Base-by-base conservation (phyloP, 345 rosid species). In the Sisymbrium altissimum region DNA sequence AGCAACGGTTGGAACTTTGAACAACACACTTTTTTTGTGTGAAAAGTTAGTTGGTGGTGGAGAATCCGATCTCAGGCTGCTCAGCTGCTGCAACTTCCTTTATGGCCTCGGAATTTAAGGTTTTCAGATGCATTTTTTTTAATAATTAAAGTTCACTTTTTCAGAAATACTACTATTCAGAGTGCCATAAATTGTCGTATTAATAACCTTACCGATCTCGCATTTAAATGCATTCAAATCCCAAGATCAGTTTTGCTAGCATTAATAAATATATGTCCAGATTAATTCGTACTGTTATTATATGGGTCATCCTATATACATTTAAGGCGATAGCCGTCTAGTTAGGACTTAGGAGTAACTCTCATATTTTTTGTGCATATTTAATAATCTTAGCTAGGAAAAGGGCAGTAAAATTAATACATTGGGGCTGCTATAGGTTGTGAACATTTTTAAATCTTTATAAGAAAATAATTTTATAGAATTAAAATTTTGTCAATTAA, bases 181-280 rank as follows among this genome's bases (percentile, higher is more conserved):
- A 66, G 19, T 67, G 27, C 14, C 63, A 75, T 68, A 11, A 68
- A 32, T 59, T 4, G 17, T 43, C 4, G 58, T 43, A 61, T 69
- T 54, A 23, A 54, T 43, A 62, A 35, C 9, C 41, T 60, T 57
- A 64, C 72, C 76, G 59, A 56, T 77, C 39, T 64, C 62, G 54
- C 56, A 71, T 71, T 64, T 38, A 77, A 71, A 48, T n/a, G 63
- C 76, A 57, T 77, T 77, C 76, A 71, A 77, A 77, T 70, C 72
- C 76, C 76, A 77, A 77, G 33, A 71, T 57, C 35, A 56, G 46
- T 56, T 29, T 55, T 60, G 10, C 46, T 39, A 57, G 66, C 32
- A 64, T 30, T 70, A 70, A 64, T 70, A 64, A 70, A 33, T 43
- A 41, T 18, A n/a, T 49, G 23, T 64, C 53, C 43, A 44, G 32